phyloP scores from a whole-genome alignment of 1,284 basidiomycete species.

The Fistulina hepatica region DNA sequence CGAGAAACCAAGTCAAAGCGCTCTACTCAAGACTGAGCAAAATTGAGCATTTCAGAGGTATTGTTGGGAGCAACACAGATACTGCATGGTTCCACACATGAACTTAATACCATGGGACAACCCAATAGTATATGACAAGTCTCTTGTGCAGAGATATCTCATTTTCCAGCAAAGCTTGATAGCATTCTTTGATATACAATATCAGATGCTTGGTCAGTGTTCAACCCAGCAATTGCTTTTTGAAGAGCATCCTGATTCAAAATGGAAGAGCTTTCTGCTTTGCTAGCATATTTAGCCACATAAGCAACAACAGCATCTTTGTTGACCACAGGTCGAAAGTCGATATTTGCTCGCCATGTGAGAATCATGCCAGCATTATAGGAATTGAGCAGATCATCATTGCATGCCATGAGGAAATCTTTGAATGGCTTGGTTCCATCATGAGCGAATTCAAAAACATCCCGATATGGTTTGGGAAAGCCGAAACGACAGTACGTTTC shows the following conservation, averaged over 20 bases:
- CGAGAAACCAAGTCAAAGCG: not conserved
- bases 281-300: conserved; percentile 16
- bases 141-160: conserved; percentile 16
- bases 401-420: conserved; percentile 8
- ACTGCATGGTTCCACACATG: conserved; percentile 1
- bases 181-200: conserved; percentile 17
- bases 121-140: conserved; percentile 16
- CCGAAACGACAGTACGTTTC: conserved; percentile 9
- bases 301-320: conserved; percentile 9
- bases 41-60: conserved; percentile 2
- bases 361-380: conserved; percentile 7
- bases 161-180: conserved; percentile 15
- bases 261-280: conserved; percentile 11
- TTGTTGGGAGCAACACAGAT: conserved; percentile 5
- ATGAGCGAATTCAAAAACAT: not conserved
- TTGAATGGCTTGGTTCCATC: not conserved
- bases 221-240: conserved; percentile 10
- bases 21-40: not conserved
- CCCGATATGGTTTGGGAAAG: conserved; percentile 6
- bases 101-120: conserved; percentile 6
- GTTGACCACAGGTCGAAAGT: conserved; percentile 10
- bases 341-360: conserved; percentile 9
- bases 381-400: conserved; percentile 9
- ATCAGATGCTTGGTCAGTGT: conserved; percentile 9
- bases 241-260: conserved; percentile 8